phyloP scores from a whole-genome alignment of 2,329 filamentous ascomycete species.

The Penicillium sp. region DNA sequence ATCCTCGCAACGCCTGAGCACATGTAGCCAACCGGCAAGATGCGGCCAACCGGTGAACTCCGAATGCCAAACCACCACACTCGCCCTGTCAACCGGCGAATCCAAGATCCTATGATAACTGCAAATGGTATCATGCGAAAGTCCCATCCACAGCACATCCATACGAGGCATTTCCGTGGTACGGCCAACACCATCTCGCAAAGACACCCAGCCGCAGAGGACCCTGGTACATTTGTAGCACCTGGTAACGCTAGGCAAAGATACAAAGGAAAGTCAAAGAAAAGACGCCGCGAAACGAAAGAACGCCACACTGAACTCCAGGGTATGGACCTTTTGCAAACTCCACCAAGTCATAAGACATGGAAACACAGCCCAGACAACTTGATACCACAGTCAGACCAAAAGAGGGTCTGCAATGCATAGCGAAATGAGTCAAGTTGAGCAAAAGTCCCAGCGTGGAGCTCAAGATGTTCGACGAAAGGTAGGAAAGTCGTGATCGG shows the following conservation, averaged over 20 bases:
- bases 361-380: constrained; percentile 7
- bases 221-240: constrained; percentile 24
- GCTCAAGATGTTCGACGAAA: constrained; percentile 7
- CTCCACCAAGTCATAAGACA: constrained; percentile 22
- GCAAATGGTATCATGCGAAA: too few relatives aligned
- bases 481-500: constrained; percentile 16
- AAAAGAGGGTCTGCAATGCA: not conserved
- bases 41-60: constrained; percentile 7
- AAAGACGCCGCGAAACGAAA: constrained; percentile 13
- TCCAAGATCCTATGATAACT: too few relatives aligned
- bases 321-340: constrained; percentile 20
- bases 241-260: constrained; percentile 20
- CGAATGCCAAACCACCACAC: constrained; percentile 7
- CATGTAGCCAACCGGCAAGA: constrained; percentile 6
- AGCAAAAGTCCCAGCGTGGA: constrained; percentile 9
- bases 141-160: too few relatives aligned
- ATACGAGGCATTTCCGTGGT: too few relatives aligned
- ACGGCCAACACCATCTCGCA: not conserved
- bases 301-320: constrained; percentile 21
- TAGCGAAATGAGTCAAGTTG: not conserved
- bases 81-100: constrained; percentile 1
- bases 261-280: constrained; percentile 21
- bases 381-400: not conserved
- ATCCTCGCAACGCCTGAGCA: too few relatives aligned
- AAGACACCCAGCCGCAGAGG: constrained; percentile 6